Percentiles rank a stretch among this genome's conserved stretches.
Evolutionary conservation across 2,329 filamentous ascomycete genomes (phyloP).

Genomic region (Trichoderma koningii): DNA sequence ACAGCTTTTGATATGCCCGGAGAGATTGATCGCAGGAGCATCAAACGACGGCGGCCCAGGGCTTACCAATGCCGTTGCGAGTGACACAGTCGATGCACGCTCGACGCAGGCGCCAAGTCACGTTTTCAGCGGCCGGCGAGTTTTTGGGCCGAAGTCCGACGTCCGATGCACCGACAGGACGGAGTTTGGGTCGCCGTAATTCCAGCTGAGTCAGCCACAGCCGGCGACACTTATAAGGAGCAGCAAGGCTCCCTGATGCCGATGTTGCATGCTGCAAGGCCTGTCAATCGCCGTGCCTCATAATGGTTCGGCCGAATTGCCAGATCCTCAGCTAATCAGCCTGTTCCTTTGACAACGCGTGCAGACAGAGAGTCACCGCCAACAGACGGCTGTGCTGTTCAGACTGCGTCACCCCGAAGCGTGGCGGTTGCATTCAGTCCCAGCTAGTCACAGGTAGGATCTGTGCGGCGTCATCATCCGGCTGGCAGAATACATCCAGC

Average conservation of each 20-base stretch:
- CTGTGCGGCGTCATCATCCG: no score
- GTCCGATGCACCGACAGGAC: not conserved
- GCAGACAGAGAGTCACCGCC: no score
- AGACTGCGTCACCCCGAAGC: no score
- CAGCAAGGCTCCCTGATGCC: not conserved
- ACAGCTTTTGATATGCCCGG: not conserved
- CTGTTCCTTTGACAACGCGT: no score
- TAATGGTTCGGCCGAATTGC: no score
- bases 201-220: not conserved
- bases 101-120: slow-evolving; percentile 17
- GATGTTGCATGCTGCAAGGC: not conserved
- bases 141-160: slow-evolving; percentile 21
- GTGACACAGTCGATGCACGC: slow-evolving; percentile 16
- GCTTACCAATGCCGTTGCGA: slow-evolving; percentile 8
- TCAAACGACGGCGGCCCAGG: not conserved
- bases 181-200: not conserved
- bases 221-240: no score
- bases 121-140: slow-evolving; percentile 20
- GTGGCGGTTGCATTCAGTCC: no score
- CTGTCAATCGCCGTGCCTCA: no score
- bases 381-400: no score
- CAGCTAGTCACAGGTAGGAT: no score
- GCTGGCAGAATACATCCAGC: no score
- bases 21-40: slow-evolving; percentile 1
- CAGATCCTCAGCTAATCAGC: no score